phyloP scores from a whole-genome alignment of 495 filamentous ascomycete species.

The Sphaerosporella brunnea region DNA sequence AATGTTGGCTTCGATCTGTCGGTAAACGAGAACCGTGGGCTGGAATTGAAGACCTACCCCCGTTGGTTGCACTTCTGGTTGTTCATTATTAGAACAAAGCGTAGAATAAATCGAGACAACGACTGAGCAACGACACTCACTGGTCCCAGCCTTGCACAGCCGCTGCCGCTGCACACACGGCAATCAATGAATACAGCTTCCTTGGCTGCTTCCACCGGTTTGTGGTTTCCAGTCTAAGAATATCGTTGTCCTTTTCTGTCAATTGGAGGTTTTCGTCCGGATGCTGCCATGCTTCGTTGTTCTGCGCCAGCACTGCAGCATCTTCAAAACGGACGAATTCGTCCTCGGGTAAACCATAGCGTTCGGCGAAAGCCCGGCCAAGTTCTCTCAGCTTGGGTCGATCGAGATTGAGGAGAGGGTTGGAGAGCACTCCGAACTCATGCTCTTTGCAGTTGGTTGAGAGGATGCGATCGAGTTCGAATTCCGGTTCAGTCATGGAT shows the following conservation, averaged over 20 bases:
- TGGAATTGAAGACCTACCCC: no score
- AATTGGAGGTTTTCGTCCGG: constrained; percentile 1
- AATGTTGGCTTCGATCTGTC: constrained; percentile 38
- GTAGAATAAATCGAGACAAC: no score
- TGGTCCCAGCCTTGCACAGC: constrained; percentile 51
- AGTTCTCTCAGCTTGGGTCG: neutral
- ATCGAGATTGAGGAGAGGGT: neutral
- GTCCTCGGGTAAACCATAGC: neutral
- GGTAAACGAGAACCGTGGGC: no score
- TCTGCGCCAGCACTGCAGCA: neutral
- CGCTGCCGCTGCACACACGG: constrained; percentile 40
- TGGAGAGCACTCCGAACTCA: neutral
- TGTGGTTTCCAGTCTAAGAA: constrained; percentile 41
- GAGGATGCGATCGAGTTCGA: neutral
- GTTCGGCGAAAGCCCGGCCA: neutral
- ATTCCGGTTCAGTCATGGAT: neutral
- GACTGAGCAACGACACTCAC: no score
- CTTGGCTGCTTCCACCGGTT: constrained; percentile 55
- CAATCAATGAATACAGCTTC: constrained; percentile 47
- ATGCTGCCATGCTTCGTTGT: neutral
- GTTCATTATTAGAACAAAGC: no score
- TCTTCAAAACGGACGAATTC: neutral
- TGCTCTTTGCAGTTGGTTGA: neutral
- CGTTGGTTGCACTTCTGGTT: neutral
- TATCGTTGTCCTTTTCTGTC: constrained; percentile 19